These are phyloP conservation scores for Isabelozyma gotoi DNA, from an alignment of 805 yeast genomes.

Conservation along the genomic window DNA sequence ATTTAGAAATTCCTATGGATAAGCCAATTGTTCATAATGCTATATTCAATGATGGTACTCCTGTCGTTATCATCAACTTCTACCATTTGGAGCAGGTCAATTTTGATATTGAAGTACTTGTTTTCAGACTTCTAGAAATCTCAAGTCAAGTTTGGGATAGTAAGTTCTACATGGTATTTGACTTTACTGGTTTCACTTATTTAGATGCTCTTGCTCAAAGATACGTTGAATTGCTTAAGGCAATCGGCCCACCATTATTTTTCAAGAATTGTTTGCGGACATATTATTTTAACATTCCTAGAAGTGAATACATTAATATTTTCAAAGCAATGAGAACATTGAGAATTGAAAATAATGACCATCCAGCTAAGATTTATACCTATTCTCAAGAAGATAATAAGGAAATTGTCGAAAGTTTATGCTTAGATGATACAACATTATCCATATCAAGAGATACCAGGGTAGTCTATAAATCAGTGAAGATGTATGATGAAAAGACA, in stretches of 20 bases:
- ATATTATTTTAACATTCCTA: conserved; percentile 52
- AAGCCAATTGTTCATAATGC: conserved; percentile 57
- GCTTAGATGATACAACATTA: conserved; percentile 34
- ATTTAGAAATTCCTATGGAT: conserved; percentile 45
- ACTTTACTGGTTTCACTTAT: conserved; percentile 61
- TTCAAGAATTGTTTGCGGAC: conserved; percentile 51
- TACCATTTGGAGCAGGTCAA: conserved; percentile 30
- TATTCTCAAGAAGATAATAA: conserved; percentile 35
- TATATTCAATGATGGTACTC: conserved; percentile 70
- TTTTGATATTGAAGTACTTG: conserved; percentile 46
- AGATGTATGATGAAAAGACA: conserved; percentile 47
- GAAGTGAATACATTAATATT: conserved; percentile 18
- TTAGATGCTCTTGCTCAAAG: conserved; percentile 16
- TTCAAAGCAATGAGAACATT: conserved; percentile 20
- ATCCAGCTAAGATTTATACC: conserved; percentile 20
- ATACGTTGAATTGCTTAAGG: conserved; percentile 36
- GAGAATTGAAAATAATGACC: conserved; percentile 14
- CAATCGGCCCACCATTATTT: conserved; percentile 52
- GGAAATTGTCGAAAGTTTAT: conserved; percentile 32
- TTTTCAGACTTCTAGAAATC: conserved; percentile 62
- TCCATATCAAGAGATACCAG: conserved; percentile 37
- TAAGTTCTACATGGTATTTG: conserved; percentile 61
- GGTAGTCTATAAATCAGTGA: conserved; percentile 34
- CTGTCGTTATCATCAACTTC: conserved; percentile 58
- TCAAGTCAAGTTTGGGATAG: conserved; percentile 72